Evolutionary conservation across 2,329 filamentous ascomycete genomes (phyloP), one percentile per base, ranked within the genome.

Genomic region (Rutstroemia sp.): DNA sequence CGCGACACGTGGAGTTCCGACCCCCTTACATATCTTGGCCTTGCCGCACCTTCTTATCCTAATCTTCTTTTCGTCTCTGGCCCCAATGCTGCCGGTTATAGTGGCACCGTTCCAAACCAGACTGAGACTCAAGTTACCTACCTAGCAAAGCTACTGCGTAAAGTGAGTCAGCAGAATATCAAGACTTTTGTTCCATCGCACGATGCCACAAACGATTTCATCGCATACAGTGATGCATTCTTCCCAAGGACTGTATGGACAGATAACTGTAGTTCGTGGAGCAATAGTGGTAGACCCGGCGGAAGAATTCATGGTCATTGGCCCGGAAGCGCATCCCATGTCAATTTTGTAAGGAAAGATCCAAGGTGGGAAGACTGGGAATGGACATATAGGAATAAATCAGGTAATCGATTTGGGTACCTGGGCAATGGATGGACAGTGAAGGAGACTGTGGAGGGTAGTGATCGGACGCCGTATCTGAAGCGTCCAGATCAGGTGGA

Each of bases 201-300:
- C 48, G 72, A 74, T 30, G 86, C 86, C 0, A 73, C 85, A 0
- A 83, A 87, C 42, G 84, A 88, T 62, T 86, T 85, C 60, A 70
- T 81, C 10, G 76, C 78, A 52, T 86, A 84, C 68, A 75, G 73
- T 25, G 77, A 82, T 60, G 75, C 77, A 0, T 83, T 81, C 66
- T 82, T 82, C 63, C 68, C 71, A 0, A 75, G 70, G 21, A 82
- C 79, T 0, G 79, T 82, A 1, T 69, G 85, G 56, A 75, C 77
- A 0, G 81, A 85, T 52, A 79, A 81, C 56, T 90, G 86, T 67
- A 82, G 79, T 42, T 86, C 81, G 0, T 90, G 87, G 87, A 87
- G 86, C 58, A 90, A 90, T 58, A 82, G 86, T 12, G 82, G 82
- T 0, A 71, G 72, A 5, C 79, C 84, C 0, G 85, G 85, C 0